Conservation (phyloP, 306 rosid genomes). For the Cucurbita ficifolia region DNA sequence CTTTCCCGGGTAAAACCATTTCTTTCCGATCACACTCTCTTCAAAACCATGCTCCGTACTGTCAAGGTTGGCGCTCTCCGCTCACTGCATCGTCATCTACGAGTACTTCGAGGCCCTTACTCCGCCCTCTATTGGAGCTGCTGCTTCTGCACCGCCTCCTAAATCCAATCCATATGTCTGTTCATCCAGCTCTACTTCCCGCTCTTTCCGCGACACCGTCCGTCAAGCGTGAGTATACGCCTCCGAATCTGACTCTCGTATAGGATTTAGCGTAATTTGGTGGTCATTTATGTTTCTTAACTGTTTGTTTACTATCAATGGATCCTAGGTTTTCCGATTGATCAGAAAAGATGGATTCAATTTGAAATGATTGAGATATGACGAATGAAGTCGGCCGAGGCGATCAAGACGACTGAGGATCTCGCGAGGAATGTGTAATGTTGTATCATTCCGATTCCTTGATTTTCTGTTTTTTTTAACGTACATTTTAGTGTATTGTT, state of each 20-base stretch:
- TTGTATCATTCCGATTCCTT: constrained; percentile 65
- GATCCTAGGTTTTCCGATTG: not conserved
- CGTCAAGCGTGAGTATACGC: constrained; percentile 32
- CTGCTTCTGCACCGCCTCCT: constrained; percentile 48
- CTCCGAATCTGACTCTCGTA: not conserved
- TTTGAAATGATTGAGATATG: constrained; percentile 59
- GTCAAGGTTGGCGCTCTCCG: constrained; percentile 30
- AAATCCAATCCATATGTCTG: constrained; percentile 57
- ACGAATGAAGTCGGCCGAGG: constrained; percentile 82
- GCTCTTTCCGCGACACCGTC: constrained; percentile 14
- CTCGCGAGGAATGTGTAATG: constrained; percentile 52
- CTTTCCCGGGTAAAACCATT: not conserved
- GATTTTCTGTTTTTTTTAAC: not conserved
- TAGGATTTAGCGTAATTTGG: not conserved
- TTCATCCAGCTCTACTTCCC: constrained; percentile 30
- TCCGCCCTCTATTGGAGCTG: constrained; percentile 26
- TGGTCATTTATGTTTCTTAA: not conserved
- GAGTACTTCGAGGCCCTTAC: constrained; percentile 26
- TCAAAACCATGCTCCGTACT: constrained; percentile 50
- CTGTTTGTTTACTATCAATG: not conserved
- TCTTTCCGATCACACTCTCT: constrained; percentile 24
- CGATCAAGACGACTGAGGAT: constrained; percentile 68
- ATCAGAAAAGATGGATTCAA: constrained; percentile 51
- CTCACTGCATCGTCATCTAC: constrained; percentile 26
- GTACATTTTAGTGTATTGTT: not conserved